These are phyloP conservation scores for Paraleonurus japonicus DNA, from an alignment of 257 asterid genomes.

Conservation along the genomic window DNA sequence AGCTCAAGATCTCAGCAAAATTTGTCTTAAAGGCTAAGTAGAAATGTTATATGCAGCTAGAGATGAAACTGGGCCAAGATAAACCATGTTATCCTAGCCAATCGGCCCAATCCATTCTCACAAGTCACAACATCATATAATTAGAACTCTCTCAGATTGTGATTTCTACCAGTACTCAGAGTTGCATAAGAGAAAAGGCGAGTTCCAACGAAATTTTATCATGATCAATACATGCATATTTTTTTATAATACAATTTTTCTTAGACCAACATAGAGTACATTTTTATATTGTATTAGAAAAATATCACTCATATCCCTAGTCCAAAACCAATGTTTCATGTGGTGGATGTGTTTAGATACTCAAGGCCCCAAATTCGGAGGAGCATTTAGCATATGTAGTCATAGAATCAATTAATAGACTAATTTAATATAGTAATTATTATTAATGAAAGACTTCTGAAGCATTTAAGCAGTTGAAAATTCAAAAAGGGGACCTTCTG, in stretches of 20 bases:
- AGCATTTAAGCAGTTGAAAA: neutral
- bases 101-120: no score
- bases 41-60: neutral
- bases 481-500: conserved; percentile 7
- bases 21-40: conserved; percentile 2
- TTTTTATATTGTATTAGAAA: neutral
- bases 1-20: conserved; percentile 1
- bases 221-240: neutral
- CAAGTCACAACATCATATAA: neutral
- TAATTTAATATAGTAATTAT: neutral
- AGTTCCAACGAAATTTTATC: neutral
- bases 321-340: conserved; percentile 2
- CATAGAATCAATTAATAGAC: neutral
- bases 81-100: conserved; percentile 1
- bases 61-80: conserved; percentile 8
- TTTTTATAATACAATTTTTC: neutral
- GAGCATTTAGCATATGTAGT: conserved; percentile 1
- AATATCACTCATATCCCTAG: neutral
- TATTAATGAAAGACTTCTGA: neutral
- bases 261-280: neutral
- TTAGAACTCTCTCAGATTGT: neutral
- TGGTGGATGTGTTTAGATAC: conserved; percentile 1
- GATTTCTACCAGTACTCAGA: neutral
- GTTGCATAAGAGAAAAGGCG: conserved; percentile 12
- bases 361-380: neutral